These are phyloP conservation scores for Sphagnum contortum DNA, from an alignment of 225 moss, liverwort and hornwort species.

Conservation along the genomic window DNA sequence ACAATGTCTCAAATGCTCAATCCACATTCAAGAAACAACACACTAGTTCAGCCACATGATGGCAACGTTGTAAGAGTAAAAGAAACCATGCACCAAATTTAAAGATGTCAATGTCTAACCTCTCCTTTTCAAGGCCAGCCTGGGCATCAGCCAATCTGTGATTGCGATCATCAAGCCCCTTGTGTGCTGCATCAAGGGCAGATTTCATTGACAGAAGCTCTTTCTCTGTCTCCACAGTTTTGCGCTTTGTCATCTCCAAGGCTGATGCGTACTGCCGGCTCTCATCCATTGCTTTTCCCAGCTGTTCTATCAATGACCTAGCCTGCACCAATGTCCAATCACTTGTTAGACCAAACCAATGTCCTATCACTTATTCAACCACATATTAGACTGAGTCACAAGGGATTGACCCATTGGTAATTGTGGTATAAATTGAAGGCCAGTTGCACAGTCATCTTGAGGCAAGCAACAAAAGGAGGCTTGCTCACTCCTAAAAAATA, in stretches of 20 bases:
- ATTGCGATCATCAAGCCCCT: slow-evolving; percentile 69
- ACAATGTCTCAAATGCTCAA: background rate
- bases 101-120: slow-evolving; percentile 20
- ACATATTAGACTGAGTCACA: too few relatives aligned
- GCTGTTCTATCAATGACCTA: slow-evolving; percentile 69
- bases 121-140: slow-evolving; percentile 76
- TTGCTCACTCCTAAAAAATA: too few relatives aligned
- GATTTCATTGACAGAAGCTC: slow-evolving; percentile 53
- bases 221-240: slow-evolving; percentile 68
- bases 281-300: slow-evolving; percentile 68
- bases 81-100: too few relatives aligned
- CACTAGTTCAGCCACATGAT: too few relatives aligned
- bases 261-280: slow-evolving; percentile 56
- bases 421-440: too few relatives aligned
- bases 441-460: too few relatives aligned
- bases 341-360: too few relatives aligned
- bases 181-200: slow-evolving; percentile 70
- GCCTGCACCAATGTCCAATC: slow-evolving; percentile 33
- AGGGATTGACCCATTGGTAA: too few relatives aligned
- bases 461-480: too few relatives aligned
- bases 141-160: slow-evolving; percentile 70
- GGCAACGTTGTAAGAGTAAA: too few relatives aligned
- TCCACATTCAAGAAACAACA: too few relatives aligned
- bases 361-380: too few relatives aligned
- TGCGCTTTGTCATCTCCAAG: slow-evolving; percentile 69